A percentile compares a stretch with the other conserved stretches of the same genome.
Evolutionary conservation across 352 stramenopile genomes (phyloP).

Genomic region (Plasmopara viticola): DNA sequence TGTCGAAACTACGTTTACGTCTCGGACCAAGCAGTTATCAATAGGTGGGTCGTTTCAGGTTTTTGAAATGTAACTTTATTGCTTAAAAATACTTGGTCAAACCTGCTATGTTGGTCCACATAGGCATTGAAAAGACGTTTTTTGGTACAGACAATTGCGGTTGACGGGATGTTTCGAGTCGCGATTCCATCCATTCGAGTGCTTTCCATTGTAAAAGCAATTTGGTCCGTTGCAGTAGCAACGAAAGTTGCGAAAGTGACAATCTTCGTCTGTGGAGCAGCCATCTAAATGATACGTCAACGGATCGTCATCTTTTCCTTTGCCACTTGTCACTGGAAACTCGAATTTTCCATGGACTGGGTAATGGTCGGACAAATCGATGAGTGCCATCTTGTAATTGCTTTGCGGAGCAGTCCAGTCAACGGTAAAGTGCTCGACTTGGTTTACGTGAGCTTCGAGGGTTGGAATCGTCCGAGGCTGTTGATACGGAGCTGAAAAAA

Average conservation of each 20-base stretch:
- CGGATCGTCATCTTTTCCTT: constrained; percentile 43
- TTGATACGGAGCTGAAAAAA: constrained; percentile 69
- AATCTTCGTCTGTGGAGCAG: constrained; percentile 68
- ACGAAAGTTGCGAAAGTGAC: constrained; percentile 55
- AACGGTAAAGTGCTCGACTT: constrained; percentile 47
- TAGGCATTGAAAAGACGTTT: constrained; percentile 51
- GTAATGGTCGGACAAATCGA: constrained; percentile 78
- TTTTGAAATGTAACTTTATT: not conserved
- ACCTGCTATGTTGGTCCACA: constrained; percentile 49
- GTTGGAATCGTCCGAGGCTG: constrained; percentile 49
- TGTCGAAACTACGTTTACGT: constrained; percentile 17
- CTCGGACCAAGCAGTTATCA: not conserved
- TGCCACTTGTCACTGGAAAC: constrained; percentile 43
- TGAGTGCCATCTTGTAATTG: constrained; percentile 45
- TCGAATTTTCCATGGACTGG: constrained; percentile 63
- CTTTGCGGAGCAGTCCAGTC: constrained; percentile 58
- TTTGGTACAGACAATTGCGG: constrained; percentile 67
- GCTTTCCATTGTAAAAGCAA: constrained; percentile 62
- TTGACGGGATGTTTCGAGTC: constrained; percentile 66
- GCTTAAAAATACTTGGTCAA: not conserved
- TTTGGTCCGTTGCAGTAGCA: constrained; percentile 65
- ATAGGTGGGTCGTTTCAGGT: constrained; percentile 7
- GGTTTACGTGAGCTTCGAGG: constrained; percentile 48
- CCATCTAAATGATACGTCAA: constrained; percentile 63
- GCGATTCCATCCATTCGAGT: constrained; percentile 38